These are phyloP conservation scores for Tetracentron sinense DNA, from an alignment of 164 flowering plant genomes.

Conservation along the genomic window DNA sequence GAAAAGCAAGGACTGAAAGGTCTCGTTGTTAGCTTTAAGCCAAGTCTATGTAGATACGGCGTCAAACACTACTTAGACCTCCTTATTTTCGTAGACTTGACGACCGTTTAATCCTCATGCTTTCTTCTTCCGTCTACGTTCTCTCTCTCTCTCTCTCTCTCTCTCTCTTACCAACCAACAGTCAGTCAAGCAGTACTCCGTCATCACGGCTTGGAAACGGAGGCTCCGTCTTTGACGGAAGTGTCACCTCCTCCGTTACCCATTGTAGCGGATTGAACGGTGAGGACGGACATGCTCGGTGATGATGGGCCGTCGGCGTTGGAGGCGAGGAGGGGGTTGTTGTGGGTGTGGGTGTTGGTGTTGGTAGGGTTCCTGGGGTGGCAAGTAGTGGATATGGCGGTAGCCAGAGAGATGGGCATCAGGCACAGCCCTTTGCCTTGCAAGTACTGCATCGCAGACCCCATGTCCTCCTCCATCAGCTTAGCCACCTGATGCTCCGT, in stretches of 20 bases:
- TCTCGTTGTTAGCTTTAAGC: too few relatives aligned
- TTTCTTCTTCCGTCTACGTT: too few relatives aligned
- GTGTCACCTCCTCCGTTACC: conserved; percentile 38
- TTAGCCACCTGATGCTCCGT: conserved; percentile 77
- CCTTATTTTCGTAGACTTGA: too few relatives aligned
- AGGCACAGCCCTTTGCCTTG: conserved; percentile 83
- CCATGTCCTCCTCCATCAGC: conserved; percentile 88
- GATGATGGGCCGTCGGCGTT: conserved; percentile 37
- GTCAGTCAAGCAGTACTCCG: too few relatives aligned
- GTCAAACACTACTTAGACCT: too few relatives aligned
- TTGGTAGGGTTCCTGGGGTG: not conserved
- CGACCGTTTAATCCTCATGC: too few relatives aligned
- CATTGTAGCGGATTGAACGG: conserved; percentile 59
- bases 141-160: too few relatives aligned
- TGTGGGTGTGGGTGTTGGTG: not conserved
- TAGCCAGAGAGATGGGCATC: conserved; percentile 82
- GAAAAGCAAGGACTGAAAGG: too few relatives aligned
- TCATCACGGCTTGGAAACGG: conserved; percentile 63
- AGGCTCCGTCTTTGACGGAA: conserved; percentile 51
- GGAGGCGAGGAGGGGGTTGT: not conserved
- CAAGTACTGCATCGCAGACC: conserved; percentile 82
- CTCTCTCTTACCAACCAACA: too few relatives aligned
- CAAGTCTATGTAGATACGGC: too few relatives aligned
- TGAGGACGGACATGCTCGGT: conserved; percentile 62
- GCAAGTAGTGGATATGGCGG: conserved; percentile 37